Evolutionary conservation across 2,329 filamentous ascomycete genomes (phyloP).

Genomic region (Ceratocystiopsis brevicomis): DNA sequence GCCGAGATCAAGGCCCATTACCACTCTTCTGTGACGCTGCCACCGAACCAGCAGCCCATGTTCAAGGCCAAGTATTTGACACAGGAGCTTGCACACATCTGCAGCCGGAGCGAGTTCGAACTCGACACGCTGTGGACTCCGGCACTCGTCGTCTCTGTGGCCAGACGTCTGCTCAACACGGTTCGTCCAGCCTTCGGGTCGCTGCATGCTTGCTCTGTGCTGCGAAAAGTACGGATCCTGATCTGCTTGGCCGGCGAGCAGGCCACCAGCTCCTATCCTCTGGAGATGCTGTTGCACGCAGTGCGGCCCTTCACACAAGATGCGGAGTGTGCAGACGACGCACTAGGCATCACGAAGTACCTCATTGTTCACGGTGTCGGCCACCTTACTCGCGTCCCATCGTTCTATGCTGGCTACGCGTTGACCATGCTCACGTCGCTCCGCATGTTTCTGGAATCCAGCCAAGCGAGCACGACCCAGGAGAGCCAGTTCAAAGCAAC

Average conservation of each 20-base stretch:
- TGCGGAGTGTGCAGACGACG: slow-evolving; percentile 75
- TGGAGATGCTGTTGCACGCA: slow-evolving; percentile 78
- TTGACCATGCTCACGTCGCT: slow-evolving; percentile 66
- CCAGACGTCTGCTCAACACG: slow-evolving; percentile 59
- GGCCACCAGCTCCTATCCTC: slow-evolving; percentile 59
- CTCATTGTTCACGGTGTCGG: slow-evolving; percentile 48
- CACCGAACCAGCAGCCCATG: slow-evolving; percentile 67
- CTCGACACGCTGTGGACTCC: slow-evolving; percentile 53
- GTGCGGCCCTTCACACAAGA: slow-evolving; percentile 64
- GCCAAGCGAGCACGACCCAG: slow-evolving; percentile 63
- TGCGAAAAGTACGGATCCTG: slow-evolving; percentile 70
- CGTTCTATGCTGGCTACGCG: slow-evolving; percentile 64
- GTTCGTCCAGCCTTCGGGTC: slow-evolving; percentile 72
- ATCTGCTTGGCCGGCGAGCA: slow-evolving; percentile 57
- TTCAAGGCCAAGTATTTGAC: slow-evolving; percentile 65
- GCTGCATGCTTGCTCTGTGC: slow-evolving; percentile 66
- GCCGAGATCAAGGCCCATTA: slow-evolving; percentile 49
- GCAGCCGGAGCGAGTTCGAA: slow-evolving; percentile 48
- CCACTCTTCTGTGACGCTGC: slow-evolving; percentile 44
- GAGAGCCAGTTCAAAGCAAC: slow-evolving; percentile 66
- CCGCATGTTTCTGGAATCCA: slow-evolving; percentile 53
- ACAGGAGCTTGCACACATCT: slow-evolving; percentile 61
- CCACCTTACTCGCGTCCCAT: slow-evolving; percentile 46
- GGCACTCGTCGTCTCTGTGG: slow-evolving; percentile 51
- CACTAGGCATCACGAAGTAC: slow-evolving; percentile 71